Base-by-base conservation (phyloP, 129 eudicot species). In the Lactuca saligna region DNA sequence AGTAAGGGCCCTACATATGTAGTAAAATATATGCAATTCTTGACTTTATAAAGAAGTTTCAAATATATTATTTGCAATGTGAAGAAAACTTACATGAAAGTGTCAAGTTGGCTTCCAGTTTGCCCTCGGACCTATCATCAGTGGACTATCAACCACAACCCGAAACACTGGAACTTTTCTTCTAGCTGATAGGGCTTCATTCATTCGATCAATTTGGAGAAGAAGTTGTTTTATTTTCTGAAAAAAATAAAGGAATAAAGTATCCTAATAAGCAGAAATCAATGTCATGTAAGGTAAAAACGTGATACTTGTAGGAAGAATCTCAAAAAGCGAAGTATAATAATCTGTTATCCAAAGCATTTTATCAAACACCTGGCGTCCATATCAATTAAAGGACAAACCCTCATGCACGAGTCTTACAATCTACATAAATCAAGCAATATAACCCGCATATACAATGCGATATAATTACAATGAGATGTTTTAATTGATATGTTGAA, bases 201-300 rank as follows among this genome's bases (percentile, higher is more conserved):
- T 77, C 81, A 77, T 57, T 55, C 62, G 66, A 14, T 56, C 62
- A 6, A 77, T 77, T 70, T 70, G 66, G 66, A 70, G 72, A 13
- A 77, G 55, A 31, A 77, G 72, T 53, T 70, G 76, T 35, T 77
- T 77, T 71, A 77, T 70, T 77, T 70, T 70, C 81, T 77, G 76
- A 71, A 70, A 17, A 17, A 42, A 12, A 11, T 14, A 7, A 6
- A 50, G 64, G 17, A 50, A 56, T 4, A 53, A 66, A 66, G 31
- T 49, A 12, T 54, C 17, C 17, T 6, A 11, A 58, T 2, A 58
- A 58, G 63, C 17, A 17, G 34, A 57, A 58, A 31, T 58, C 63
- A 58, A 14, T 11, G n/a, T 32, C 11, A 59, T 59, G 64, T 33
- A 59, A 33, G 12, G 12, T 57, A 7, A 57, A 57, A 57, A 57